Evolutionary conservation across 2,329 filamentous ascomycete genomes (phyloP), one percentile per base, ranked within the genome.

Genomic region (Diplodia mutila): DNA sequence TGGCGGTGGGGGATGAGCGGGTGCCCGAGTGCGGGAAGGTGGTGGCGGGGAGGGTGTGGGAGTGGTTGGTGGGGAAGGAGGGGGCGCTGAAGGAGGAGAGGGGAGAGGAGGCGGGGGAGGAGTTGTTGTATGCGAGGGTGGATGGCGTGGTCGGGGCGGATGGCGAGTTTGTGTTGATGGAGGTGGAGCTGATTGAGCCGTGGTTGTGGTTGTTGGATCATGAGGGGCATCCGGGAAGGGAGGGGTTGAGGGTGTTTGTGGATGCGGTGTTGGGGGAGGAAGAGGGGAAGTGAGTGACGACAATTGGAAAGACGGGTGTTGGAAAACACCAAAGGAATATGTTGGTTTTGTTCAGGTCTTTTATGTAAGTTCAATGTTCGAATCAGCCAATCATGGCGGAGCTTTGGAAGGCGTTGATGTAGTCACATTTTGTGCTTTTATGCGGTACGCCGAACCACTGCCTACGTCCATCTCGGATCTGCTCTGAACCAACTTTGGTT

Each of bases 151-250:
- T 67, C 2, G 53, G 57, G 4, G 49, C 48, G 39, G 53, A 57
- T 27, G 66, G 66, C 4, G 39, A 32, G 25, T 67, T 67, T 42
- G 55, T 64, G 27, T 49, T 67, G 49, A 67, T 67, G 66, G 66
- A 67, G 66, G 57, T 63, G 23, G 66, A 67, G 57, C 57, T 67
- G 49, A 67, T 67, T 55, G 66, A 67, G 57, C 66, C 66, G 66
- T 67, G 66, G 66, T 8, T 67, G 48, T 67, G 66, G 66, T 21
- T 67, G 48, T 34, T 67, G 37, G 66, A 64, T 25, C 29, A 23
- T 27, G 66, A 67, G 25, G 66, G 66, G n/a, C 66, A 55, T 55
- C 53, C 66, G n/a, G 66, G 66, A 8, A 67, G 51, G 42, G 37
- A 25, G 34, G 66, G 66, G n/a, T 29, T 67, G 39, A 32, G 32